Evolutionary conservation across 768 basidiomycete genomes (phyloP), one percentile per base, ranked within the genome.

Genomic region (Phylloporus rhodoxanthus): DNA sequence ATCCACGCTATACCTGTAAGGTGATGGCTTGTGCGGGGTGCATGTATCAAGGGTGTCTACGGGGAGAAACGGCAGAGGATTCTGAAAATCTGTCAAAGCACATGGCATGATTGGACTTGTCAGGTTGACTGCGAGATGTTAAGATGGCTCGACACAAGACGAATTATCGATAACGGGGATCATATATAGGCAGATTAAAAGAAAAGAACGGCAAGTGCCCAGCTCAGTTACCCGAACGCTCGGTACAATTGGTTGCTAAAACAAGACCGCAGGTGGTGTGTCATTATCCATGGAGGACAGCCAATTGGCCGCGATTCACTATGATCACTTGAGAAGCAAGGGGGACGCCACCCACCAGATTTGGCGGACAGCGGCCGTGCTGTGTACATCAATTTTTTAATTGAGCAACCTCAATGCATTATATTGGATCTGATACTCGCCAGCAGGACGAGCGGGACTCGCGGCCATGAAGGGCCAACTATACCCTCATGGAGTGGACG

Each of bases 111-210:
- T 23, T 36, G 53, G 50, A 43, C 46, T 47, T 10, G 54, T 26
- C 30, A 25, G 14, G 43, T 29, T 39, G 29, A 34, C 10, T 37
- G 41, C 49, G 26, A 39, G 25, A 56, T 55, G 10, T 66, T 43
- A 43, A 23, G 43, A 54, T n/a, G 28, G 19, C 38, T 52, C 47
- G 28, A 48, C 50, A 43, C 43, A 7, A 17, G 15, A 45, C 28
- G 43, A 47, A 34, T 43, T 44, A 47, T 32, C 25, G 21, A 44
- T 15, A 40, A 44, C 21, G 39, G 17, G 21, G 20, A 42, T 51
- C 56, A 61, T 64, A 68, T 66, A 66, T 66, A 66, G 47, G 51
- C 4, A 50, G 52, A n/a, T n/a, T n/a, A 51, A 33, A 34, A 25
- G 46, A 6, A 25, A 19, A 14, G 43, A 30, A 57, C 66, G 66